These are phyloP conservation scores for Jacaranda copaia DNA, from an alignment of 257 asterid species.

Conservation along the genomic window DNA sequence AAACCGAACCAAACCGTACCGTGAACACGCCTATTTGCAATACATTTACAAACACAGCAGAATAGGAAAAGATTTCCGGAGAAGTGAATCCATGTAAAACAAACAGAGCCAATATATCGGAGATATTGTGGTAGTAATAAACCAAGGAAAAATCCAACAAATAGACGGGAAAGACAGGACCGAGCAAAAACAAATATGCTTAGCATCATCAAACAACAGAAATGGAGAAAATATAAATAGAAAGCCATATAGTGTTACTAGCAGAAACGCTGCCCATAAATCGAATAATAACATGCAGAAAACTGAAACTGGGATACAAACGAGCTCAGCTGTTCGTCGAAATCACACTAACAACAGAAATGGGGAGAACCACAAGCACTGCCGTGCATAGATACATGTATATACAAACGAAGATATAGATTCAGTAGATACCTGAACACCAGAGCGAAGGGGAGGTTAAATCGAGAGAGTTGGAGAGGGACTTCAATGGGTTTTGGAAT, in stretches of 20 bases:
- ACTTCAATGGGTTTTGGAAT: conserved; percentile 19
- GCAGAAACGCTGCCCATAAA: conserved; percentile 21
- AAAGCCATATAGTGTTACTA: not conserved
- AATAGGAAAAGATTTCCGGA: not conserved
- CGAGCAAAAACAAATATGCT: not conserved
- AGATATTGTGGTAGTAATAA: not conserved
- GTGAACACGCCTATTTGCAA: too few relatives aligned
- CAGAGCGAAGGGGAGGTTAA: conserved; percentile 18
- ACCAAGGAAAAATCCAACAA: not conserved
- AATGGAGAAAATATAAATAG: not conserved
- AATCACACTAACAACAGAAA: conserved; percentile 4
- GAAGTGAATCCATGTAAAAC: not conserved
- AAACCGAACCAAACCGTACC: too few relatives aligned
- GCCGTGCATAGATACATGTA: not conserved
- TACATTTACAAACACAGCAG: not conserved
- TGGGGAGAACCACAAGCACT: not conserved
- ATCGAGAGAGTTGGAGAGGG: not conserved
- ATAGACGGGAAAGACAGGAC: not conserved
- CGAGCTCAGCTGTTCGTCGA: conserved; percentile 8
- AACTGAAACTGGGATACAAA: not conserved
- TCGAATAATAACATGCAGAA: not conserved
- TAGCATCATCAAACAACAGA: not conserved
- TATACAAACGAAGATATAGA: not conserved
- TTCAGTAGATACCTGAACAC: conserved; percentile 15
- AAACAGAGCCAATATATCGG: not conserved